phyloP scores from a whole-genome alignment of 2,329 filamentous ascomycete species.

The Neofusicoccum sp. region DNA sequence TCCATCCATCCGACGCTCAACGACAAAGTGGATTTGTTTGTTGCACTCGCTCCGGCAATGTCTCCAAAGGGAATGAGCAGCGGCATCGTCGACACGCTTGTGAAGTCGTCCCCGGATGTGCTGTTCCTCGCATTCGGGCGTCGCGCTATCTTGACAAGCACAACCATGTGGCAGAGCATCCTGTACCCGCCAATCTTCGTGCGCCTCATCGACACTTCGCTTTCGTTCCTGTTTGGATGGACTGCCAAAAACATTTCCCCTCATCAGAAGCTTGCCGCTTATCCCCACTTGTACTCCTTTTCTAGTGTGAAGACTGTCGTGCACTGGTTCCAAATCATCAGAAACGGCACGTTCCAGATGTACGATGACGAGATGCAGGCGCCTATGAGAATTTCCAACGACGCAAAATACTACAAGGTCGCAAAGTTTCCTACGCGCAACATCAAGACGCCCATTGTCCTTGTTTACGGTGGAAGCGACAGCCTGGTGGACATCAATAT shows the following conservation, averaged over 20 bases:
- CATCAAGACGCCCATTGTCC: slow-evolving; percentile 90
- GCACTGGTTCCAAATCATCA: slow-evolving; percentile 99
- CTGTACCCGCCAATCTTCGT: slow-evolving; percentile 93
- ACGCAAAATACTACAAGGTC: slow-evolving; percentile 88
- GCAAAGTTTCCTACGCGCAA: slow-evolving; percentile 95
- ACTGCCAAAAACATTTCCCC: slow-evolving; percentile 76
- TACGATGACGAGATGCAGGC: slow-evolving; percentile 92
- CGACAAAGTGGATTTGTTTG: slow-evolving; percentile 90
- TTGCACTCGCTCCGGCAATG: slow-evolving; percentile 95
- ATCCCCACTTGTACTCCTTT: slow-evolving; percentile 93
- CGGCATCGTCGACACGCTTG: slow-evolving; percentile 84
- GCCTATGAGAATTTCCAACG: slow-evolving; percentile 66
- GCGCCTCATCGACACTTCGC: slow-evolving; percentile 76
- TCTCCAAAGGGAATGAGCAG: slow-evolving; percentile 87
- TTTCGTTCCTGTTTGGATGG: slow-evolving; percentile 89
- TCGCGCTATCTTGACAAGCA: slow-evolving; percentile 84
- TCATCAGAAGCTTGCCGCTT: slow-evolving; percentile 90
- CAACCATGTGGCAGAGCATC: slow-evolving; percentile 96
- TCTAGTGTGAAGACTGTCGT: slow-evolving; percentile 96
- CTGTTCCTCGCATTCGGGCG: slow-evolving; percentile 91
- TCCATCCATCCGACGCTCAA: slow-evolving; percentile 92
- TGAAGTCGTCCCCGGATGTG: slow-evolving; percentile 90
- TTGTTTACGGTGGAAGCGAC: slow-evolving; percentile 91
- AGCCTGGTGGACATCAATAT: slow-evolving; percentile 90
- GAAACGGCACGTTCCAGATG: slow-evolving; percentile 95